Evolutionary conservation across 768 basidiomycete species (phyloP), one percentile per base, ranked within the genome.

Genomic region (Chiua virens): DNA sequence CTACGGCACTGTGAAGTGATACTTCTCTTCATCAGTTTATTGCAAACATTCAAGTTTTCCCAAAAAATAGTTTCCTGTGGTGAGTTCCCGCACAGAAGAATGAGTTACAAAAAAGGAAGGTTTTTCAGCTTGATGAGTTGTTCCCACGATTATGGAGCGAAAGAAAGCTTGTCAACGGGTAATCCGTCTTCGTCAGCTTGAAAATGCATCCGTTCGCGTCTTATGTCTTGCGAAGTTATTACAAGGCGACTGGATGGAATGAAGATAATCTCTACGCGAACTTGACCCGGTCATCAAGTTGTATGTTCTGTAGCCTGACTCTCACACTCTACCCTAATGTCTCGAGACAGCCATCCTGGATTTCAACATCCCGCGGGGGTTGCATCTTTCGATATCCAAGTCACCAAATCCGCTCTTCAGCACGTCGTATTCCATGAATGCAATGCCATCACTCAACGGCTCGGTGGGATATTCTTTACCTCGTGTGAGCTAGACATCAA

Each of bases 201-300:
- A 43, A 47, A 40, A 91, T 92, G 91, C 87, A 91, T 71, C 87
- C 91, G 7, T 92, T 92, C 62, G 86, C 90, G 35, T 81, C 89
- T 14, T 91, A 92, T 73, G 87, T 98, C 50, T 76, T 98, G 34
- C 86, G 88, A 56, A 86, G 79, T 67, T 98, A 96, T 71, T 94
- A 92, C 75, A 80, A 82, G 57, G 85, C 84, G n/a, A 97, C 92
- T 28, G 90, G 92, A 55, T 98, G 96, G 96, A 94, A 93, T 61
- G 92, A 96, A 66, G 95, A 98, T 70, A 96, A 96, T 62, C 76
- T 96, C 20, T 98, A 92, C 63, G 83, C 88, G 3, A 92, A 95
- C 57, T 61, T 98, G 39, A 97, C 92, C 1, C 83, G 91, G 48
- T 89, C 92, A 32, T 96, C 94, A 2, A 86, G 81, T 72, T 89